Conservation (phyloP, 1,284 basidiomycete species). For the Austropuccinia psidii region DNA sequence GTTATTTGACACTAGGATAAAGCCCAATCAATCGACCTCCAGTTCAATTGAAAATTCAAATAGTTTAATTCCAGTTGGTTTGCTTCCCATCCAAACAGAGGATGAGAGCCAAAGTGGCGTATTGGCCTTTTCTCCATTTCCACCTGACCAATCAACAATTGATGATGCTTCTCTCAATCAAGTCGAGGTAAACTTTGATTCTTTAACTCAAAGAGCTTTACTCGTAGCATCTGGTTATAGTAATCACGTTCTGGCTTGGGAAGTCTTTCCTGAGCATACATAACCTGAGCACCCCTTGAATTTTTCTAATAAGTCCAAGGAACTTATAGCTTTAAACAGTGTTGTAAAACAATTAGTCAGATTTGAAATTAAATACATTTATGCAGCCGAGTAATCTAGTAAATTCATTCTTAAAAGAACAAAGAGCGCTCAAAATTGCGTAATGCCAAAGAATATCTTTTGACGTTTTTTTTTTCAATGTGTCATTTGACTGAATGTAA, state of each 20-base stretch:
- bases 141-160: not conserved
- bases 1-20: slow-evolving; percentile 8
- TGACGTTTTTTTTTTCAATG: too few relatives aligned
- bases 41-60: not conserved
- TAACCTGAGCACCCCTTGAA: too few relatives aligned
- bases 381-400: too few relatives aligned
- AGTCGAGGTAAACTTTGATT: not conserved
- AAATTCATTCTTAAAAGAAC: too few relatives aligned
- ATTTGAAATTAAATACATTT: too few relatives aligned
- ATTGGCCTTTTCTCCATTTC: slow-evolving; percentile 13
- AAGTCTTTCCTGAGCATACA: slow-evolving; percentile 22
- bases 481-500: too few relatives aligned
- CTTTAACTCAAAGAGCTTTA: not conserved
- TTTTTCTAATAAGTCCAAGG: too few relatives aligned
- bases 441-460: too few relatives aligned
- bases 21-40: too few relatives aligned
- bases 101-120: slow-evolving; percentile 20
- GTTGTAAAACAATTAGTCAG: too few relatives aligned
- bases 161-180: not conserved
- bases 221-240: not conserved
- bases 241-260: not conserved
- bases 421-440: too few relatives aligned
- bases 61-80: not conserved
- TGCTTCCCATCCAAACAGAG: slow-evolving; percentile 9
- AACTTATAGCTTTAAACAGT: too few relatives aligned